Evolutionary conservation across 768 basidiomycete genomes (phyloP).

Genomic region (Lactarius sanguifluus): DNA sequence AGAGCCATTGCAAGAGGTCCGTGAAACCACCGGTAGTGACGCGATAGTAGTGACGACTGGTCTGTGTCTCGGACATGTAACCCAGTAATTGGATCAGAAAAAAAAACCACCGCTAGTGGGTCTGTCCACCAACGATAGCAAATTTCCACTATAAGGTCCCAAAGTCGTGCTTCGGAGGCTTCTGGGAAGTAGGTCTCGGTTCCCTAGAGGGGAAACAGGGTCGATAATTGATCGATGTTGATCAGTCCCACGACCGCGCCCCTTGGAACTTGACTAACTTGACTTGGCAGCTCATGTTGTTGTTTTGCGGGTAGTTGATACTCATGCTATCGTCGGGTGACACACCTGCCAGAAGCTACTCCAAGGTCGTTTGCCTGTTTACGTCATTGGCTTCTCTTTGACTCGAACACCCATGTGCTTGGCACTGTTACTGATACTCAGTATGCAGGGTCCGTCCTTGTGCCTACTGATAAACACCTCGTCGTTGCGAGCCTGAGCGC

Average conservation of each 20-base stretch:
- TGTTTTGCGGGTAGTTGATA: too few species aligned
- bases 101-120: not conserved
- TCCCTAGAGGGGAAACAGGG: too few species aligned
- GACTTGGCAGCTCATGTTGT: too few species aligned
- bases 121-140: conserved; percentile 32
- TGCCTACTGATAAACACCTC: not conserved
- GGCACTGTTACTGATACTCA: not conserved
- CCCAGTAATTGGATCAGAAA: too few species aligned
- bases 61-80: too few species aligned
- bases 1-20: not conserved
- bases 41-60: too few species aligned
- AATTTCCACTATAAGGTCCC: conserved; percentile 42
- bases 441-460: not conserved
- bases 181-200: conserved; percentile 6
- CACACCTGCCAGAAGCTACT: not conserved
- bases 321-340: too few species aligned
- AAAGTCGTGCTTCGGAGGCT: conserved; percentile 31
- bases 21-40: not conserved
- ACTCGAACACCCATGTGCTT: too few species aligned
- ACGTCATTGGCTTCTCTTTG: not conserved
- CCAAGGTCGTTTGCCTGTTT: not conserved
- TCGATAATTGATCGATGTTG: too few species aligned
- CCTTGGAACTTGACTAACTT: too few species aligned
- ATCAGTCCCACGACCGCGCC: too few species aligned
- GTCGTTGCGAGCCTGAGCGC: not conserved